Conservation (phyloP, 371 early-diverging fungal species). For the Capniomyces stellatus region DNA sequence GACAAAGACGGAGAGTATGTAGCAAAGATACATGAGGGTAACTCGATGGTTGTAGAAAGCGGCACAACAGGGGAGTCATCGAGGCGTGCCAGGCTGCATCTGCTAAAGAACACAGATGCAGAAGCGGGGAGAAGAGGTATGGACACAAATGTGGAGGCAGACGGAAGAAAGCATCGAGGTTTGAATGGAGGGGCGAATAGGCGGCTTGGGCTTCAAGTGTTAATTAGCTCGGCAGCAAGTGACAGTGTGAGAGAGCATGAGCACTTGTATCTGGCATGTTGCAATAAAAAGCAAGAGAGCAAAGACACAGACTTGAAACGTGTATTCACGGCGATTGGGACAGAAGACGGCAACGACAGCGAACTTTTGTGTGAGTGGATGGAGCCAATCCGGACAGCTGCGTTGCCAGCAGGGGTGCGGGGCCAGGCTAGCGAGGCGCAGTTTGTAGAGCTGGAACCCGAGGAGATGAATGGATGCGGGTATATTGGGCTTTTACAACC, state of each 20-base stretch:
- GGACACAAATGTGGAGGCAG: no score
- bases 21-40: neutral
- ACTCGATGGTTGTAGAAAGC: neutral
- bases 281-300: neutral
- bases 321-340: neutral
- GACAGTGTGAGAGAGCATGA: neutral
- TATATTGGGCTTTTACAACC: neutral
- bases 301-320: neutral
- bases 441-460: neutral
- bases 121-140: neutral
- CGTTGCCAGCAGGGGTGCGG: neutral
- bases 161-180: neutral
- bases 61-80: neutral
- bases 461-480: neutral
- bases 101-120: neutral
- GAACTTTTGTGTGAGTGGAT: neutral
- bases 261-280: neutral
- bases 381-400: neutral
- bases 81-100: neutral
- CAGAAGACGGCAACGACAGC: neutral
- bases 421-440: neutral
- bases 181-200: neutral
- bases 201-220: neutral
- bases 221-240: neutral
- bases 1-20: neutral